Base-by-base conservation (phyloP, 2,329 filamentous ascomycete species). In the Clonostachys rosea region DNA sequence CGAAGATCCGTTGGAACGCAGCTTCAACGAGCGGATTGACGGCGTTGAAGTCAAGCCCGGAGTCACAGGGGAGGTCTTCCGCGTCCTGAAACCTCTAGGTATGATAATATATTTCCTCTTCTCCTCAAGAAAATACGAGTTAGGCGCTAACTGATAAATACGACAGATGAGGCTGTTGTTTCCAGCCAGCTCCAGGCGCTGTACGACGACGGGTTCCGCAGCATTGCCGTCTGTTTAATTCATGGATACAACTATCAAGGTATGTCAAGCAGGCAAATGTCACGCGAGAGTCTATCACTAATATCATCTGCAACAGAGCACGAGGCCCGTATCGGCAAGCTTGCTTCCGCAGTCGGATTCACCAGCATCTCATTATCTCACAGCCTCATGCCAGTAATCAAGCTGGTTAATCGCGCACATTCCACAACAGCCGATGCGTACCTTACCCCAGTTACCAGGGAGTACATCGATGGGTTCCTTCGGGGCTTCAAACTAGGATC, bases 161-260 rank as follows among this genome's bases (percentile, higher is more conserved):
- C 24, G 24, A 30, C 24, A 30, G 49, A 47, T 30, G 71, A 77
- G 48, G 63, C 68, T 2, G 66, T 66, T 33, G 79, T 83, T 51
- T 64, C 70, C 51, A 60, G 69, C 34, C 78, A 86, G 54, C 59
- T 88, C 33, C 71, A 84, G 55, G 67, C 73, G 5, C 68, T 87
- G 2, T 84, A 78, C 51, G 74, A 81, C 46, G 68, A 75, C 9
- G 84, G 84, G 1, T 73, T 86, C 53, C 73, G 73, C 52, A 86
- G 83, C 54, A 80, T 89, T 50, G 84, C 84, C 5, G 83, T 89
- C 12, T 87, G 83, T 54, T 66, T 89, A 46, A 84, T 87, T 75
- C 85, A 89, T 58, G 80, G 81, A 18, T 88, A 89, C 59, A 87
- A 83, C 4, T 89, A 81, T 57, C 83, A 83, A 30, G 24, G 24